Evolutionary conservation across 768 basidiomycete species (phyloP), one percentile per base, ranked within the genome.

Genomic region (Candolleomyces aberdarensis): DNA sequence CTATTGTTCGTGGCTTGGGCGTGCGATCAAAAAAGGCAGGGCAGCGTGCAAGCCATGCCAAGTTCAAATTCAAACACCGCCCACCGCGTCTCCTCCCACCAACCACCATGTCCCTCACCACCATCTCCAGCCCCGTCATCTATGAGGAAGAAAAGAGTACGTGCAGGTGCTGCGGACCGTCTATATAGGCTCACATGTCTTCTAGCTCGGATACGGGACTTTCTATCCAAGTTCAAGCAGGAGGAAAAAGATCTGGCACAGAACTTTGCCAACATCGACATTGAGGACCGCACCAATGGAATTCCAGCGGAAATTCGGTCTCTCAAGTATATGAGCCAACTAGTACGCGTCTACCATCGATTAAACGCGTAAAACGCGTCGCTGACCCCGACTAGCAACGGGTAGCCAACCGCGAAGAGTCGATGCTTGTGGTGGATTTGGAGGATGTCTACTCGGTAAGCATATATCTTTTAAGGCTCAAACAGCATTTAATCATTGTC

Each of bases 331-430:
- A 88, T 92, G 82, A 76, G 81, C 29, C 91, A 92, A 67, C 77
- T 97, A 68, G 94, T 96, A 74, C 69, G 86, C 72, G 70, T 76
- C 3, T 46, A 57, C 19, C 39, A 40, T 49, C 50, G 57, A 63
- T 64, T 68, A 65, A 65, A 72, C 71, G 72, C 66, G 68, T 75
- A 62, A 56, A 65, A 50, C 61, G 68, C 69, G 66, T 59, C 58
- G 64, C 71, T 58, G 73, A 43, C 49, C 15, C 40, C 46, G 26
- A 66, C 31, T 68, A 96, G 94, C 93, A 94, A 95, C 78, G 80
- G 48, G 85, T 99, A 62, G 93, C 96, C 54, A 96, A 99, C 74
- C 85, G 97, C 40, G 92, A 97, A 63, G 90, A 94, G 72, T 86
- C 94, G 65, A 91, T 91, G 84, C 77, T 99, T 10, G 78, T 87